Conservation (phyloP, 2,329 filamentous ascomycete genomes). For the Neonectria sp. region DNA sequence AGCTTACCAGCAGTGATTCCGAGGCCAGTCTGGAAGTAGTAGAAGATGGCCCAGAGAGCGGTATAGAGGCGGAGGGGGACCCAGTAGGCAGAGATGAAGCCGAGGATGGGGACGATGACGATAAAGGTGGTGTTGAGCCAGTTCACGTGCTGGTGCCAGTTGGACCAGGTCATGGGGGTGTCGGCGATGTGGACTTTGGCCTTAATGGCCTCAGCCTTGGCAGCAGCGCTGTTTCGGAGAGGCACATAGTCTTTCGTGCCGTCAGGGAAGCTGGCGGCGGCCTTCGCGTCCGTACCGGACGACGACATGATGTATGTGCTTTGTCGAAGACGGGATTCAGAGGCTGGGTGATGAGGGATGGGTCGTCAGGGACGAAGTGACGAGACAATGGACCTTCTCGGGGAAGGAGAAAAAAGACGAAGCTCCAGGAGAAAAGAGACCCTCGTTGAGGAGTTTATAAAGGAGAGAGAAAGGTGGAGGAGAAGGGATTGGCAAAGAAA, state of each 20-base stretch:
- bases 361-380: slow-evolving; percentile 30
- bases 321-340: slow-evolving; percentile 3
- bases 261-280: slow-evolving; percentile 63
- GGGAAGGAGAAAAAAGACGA: slow-evolving; percentile 29
- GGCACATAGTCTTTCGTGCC: slow-evolving; percentile 71
- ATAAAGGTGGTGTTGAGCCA: slow-evolving; percentile 92
- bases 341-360: background rate
- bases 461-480: slow-evolving; percentile 23
- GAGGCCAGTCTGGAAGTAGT: slow-evolving; percentile 88
- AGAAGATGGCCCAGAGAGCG: slow-evolving; percentile 79
- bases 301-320: slow-evolving; percentile 52
- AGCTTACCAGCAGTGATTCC: slow-evolving; percentile 82
- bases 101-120: slow-evolving; percentile 81
- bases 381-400: slow-evolving; percentile 36
- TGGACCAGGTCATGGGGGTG: slow-evolving; percentile 82
- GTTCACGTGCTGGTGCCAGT: slow-evolving; percentile 95
- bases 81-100: slow-evolving; percentile 83
- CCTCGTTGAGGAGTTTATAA: slow-evolving; percentile 38
- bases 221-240: slow-evolving; percentile 53
- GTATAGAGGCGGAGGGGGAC: slow-evolving; percentile 82
- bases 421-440: slow-evolving; percentile 31
- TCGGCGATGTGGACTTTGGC: slow-evolving; percentile 81
- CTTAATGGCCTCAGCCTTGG: slow-evolving; percentile 9
- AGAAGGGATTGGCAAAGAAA: slow-evolving; percentile 33
- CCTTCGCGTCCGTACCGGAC: slow-evolving; percentile 56